Conservation (phyloP, 164 flowering plant genomes). For the Vitis vinifera region DNA sequence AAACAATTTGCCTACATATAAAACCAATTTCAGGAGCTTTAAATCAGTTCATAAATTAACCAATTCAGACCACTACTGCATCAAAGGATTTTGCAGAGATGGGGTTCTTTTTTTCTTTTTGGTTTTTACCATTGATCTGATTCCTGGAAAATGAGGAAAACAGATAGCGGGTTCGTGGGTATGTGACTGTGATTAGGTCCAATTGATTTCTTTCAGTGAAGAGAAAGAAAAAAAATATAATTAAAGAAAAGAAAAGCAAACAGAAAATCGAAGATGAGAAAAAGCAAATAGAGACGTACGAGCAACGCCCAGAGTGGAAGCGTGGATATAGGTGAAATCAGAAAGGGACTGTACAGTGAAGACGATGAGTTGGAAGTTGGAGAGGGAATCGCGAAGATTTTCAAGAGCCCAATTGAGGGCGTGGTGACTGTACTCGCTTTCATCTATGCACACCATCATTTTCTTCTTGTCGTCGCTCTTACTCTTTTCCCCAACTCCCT, state of each 20-base stretch:
- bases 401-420: slow-evolving; percentile 68
- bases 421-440: slow-evolving; percentile 68
- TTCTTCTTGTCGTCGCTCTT: slow-evolving; percentile 34
- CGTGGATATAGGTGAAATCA: slow-evolving; percentile 28
- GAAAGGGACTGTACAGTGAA: slow-evolving; percentile 34
- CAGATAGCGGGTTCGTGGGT: too few species aligned
- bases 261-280: neutral
- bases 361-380: slow-evolving; percentile 34
- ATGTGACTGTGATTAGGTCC: too few species aligned
- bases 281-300: slow-evolving; percentile 24
- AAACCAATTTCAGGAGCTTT: too few species aligned
- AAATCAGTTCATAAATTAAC: neutral
- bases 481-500: slow-evolving; percentile 13
- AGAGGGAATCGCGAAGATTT: slow-evolving; percentile 34
- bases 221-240: neutral
- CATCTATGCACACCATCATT: slow-evolving; percentile 80
- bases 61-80: neutral
- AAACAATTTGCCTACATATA: neutral
- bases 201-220: too few species aligned
- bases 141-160: neutral
- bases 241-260: neutral
- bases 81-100: too few species aligned
- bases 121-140: too few species aligned
- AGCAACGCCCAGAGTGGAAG: slow-evolving; percentile 41
- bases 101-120: too few species aligned